A percentile compares a stretch with the other conserved stretches of the same genome.
phyloP scores from a whole-genome alignment of 768 basidiomycete genomes.

The Russula olivacea region DNA sequence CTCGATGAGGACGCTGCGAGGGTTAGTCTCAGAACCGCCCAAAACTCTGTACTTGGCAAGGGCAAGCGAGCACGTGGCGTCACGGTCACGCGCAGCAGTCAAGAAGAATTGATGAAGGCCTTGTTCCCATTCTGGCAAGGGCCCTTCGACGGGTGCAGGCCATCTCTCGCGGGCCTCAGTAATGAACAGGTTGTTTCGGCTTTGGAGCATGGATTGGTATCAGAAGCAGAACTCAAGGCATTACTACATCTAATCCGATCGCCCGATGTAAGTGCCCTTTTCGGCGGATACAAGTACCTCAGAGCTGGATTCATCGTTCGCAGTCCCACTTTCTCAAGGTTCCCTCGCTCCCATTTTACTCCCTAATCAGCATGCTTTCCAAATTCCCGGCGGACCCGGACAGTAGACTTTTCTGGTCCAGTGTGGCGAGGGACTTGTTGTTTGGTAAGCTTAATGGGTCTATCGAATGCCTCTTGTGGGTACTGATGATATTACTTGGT shows the following conservation, averaged over 20 bases:
- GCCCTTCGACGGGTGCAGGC: slow-evolving; percentile 59
- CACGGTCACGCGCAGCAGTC: slow-evolving; percentile 72
- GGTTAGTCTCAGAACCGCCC: slow-evolving; percentile 53
- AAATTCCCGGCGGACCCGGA: slow-evolving; percentile 78
- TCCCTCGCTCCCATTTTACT: slow-evolving; percentile 74
- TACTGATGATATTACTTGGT: neutral
- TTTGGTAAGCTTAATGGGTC: slow-evolving; percentile 45
- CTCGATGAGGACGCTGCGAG: slow-evolving; percentile 54
- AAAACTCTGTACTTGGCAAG: slow-evolving; percentile 63
- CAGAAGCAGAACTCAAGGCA: slow-evolving; percentile 59
- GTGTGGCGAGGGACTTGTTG: slow-evolving; percentile 52
- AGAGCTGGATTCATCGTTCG: neutral
- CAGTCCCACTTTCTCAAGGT: slow-evolving; percentile 86
- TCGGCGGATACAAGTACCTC: neutral
- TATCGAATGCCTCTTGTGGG: neutral
- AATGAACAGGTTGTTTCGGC: slow-evolving; percentile 53
- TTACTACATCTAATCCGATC: slow-evolving; percentile 66
- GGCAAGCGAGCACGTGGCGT: slow-evolving; percentile 79
- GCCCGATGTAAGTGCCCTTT: slow-evolving; percentile 56
- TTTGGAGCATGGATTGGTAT: slow-evolving; percentile 59
- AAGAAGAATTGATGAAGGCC: slow-evolving; percentile 77
- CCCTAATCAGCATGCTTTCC: slow-evolving; percentile 63
- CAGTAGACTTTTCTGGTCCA: slow-evolving; percentile 70
- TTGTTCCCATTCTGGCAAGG: slow-evolving; percentile 81
- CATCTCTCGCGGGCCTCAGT: slow-evolving; percentile 60